These are phyloP conservation scores for Populus ilicifolia DNA, from an alignment of 345 rosid species.

Conservation along the genomic window DNA sequence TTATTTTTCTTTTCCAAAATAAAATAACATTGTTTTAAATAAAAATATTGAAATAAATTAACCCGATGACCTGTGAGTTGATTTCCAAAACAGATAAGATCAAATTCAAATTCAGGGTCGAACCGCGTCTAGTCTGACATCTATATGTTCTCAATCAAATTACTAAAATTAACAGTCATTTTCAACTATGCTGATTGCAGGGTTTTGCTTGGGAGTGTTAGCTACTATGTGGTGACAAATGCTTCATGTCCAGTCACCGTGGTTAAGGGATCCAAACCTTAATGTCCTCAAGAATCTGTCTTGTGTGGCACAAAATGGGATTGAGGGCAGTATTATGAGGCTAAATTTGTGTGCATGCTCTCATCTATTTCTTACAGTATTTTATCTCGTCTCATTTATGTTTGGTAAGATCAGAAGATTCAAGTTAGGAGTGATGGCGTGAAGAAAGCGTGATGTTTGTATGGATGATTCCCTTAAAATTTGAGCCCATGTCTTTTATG, in stretches of 20 bases:
- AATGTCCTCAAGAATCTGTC: neutral
- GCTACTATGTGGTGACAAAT: slow-evolving; percentile 62
- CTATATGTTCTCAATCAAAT: no score
- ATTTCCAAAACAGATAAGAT: no score
- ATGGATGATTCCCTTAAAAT: neutral
- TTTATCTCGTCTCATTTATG: neutral
- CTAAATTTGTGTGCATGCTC: neutral
- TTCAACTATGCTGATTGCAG: slow-evolving; percentile 25
- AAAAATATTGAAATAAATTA: no score
- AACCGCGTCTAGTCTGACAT: neutral
- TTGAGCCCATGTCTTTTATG: neutral
- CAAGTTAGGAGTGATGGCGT: neutral
- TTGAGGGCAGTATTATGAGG: neutral
- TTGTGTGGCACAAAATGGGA: neutral
- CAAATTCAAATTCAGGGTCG: no score
- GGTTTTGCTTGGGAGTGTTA: slow-evolving; percentile 75
- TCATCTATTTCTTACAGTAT: neutral
- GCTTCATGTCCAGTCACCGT: slow-evolving; percentile 80
- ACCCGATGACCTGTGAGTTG: no score
- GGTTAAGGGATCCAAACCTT: slow-evolving; percentile 38
- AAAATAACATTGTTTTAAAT: no score
- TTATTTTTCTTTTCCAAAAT: no score
- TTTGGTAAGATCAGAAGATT: neutral
- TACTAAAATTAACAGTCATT: neutral
- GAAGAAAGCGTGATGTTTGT: neutral